A percentile compares a stretch with the other conserved stretches of the same genome.
phyloP scores from a whole-genome alignment of 805 yeast species.

The Spathaspora boniae region DNA sequence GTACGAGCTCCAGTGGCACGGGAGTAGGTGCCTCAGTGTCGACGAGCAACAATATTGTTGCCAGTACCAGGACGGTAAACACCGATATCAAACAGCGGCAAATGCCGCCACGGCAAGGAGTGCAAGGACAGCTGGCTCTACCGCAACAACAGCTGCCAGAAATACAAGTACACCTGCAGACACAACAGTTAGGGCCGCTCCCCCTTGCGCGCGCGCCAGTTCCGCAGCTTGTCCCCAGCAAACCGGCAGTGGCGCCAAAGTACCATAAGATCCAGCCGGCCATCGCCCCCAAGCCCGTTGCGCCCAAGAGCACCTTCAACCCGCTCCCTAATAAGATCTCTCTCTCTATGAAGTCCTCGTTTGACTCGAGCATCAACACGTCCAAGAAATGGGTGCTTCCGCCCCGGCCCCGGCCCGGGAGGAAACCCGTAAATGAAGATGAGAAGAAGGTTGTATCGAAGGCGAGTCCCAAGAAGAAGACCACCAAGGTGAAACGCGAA shows the following conservation, averaged over 20 bases:
- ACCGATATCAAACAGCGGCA: too few species aligned
- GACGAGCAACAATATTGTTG: too few species aligned
- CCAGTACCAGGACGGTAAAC: too few species aligned
- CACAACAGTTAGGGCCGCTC: too few species aligned
- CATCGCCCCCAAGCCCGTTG: conserved; percentile 36
- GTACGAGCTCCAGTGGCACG: too few species aligned
- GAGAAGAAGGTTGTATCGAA: conserved; percentile 1
- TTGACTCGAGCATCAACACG: conserved; percentile 22
- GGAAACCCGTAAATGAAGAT: conserved; percentile 27
- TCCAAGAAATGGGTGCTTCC: conserved; percentile 40
- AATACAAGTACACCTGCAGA: too few species aligned
- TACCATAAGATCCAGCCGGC: conserved; percentile 37
- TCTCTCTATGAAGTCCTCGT: conserved; percentile 8
- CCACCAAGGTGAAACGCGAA: conserved; percentile 8
- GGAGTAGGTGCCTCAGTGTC: too few species aligned
- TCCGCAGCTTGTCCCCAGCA: too few species aligned
- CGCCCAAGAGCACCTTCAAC: conserved; percentile 20
- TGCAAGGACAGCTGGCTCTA: too few species aligned
- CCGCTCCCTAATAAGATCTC: conserved; percentile 20
- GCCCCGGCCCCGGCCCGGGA: conserved; percentile 40
- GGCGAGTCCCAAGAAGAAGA: conserved; percentile 8
- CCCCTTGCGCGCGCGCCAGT: too few species aligned
- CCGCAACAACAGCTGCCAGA: too few species aligned
- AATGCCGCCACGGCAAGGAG: too few species aligned
- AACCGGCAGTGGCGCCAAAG: conserved; percentile 14